Conservation (phyloP, 1,139 yeast genomes). For the Suhomyces atakaporum region DNA sequence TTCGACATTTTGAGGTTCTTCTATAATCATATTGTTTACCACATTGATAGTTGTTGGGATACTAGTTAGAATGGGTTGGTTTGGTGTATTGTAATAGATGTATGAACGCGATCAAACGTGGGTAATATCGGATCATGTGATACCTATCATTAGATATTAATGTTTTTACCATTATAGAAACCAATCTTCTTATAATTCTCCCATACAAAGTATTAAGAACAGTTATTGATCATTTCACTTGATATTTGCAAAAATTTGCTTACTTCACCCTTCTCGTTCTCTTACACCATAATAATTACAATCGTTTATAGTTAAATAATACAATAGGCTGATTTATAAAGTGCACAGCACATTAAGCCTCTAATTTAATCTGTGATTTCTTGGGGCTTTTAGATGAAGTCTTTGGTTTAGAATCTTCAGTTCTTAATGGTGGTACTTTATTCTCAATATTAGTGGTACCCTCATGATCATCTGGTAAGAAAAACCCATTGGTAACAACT, state of each 20-base stretch:
- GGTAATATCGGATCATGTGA: conserved; percentile 7
- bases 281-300: conserved; percentile 1
- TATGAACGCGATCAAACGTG: no score
- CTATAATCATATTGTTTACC: conserved; percentile 12
- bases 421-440: not conserved
- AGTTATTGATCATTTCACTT: no score
- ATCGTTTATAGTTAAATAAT: conserved; percentile 1
- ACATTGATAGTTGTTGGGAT: conserved; percentile 9
- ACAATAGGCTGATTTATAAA: not conserved
- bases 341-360: conserved; percentile 6
- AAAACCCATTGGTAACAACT: conserved; percentile 53
- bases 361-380: conserved; percentile 7
- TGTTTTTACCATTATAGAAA: no score
- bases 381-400: conserved; percentile 9
- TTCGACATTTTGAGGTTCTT: conserved; percentile 3
- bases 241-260: no score
- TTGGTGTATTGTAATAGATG: not conserved
- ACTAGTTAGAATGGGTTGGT: not conserved
- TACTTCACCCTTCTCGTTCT: no score
- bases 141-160: no score
- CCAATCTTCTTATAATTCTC: no score
- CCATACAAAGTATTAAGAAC: no score
- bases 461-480: conserved; percentile 29
- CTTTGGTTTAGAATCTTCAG: conserved; percentile 3
- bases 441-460: not conserved